These are phyloP conservation scores for Penicillium sp. DNA, from an alignment of 2,329 filamentous ascomycete genomes.

Conservation along the genomic window DNA sequence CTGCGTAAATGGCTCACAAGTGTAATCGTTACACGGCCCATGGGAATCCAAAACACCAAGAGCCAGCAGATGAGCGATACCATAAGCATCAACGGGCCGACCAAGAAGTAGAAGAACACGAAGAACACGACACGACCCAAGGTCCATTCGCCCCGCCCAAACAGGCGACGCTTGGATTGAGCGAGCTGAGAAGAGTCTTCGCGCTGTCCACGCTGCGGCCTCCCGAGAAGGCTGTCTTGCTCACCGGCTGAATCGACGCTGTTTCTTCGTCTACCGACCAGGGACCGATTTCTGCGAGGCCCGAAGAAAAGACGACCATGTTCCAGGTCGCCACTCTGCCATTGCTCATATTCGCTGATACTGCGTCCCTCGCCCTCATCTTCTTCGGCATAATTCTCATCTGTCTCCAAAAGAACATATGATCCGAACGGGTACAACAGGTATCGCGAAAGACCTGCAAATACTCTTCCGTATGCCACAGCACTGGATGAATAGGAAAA, in stretches of 20 bases:
- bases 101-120: constrained; percentile 87
- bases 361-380: constrained; percentile 93
- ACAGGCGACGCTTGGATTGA: constrained; percentile 74
- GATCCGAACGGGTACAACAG: constrained; percentile 96
- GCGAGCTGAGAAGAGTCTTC: constrained; percentile 42
- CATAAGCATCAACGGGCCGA: constrained; percentile 79
- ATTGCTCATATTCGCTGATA: constrained; percentile 98
- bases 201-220: constrained; percentile 53
- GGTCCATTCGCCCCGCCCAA: constrained; percentile 95
- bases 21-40: constrained; percentile 91
- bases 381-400: constrained; percentile 91
- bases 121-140: constrained; percentile 94
- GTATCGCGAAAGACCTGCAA: constrained; percentile 81
- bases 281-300: constrained; percentile 69
- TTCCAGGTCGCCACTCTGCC: constrained; percentile 96
- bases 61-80: constrained; percentile 93
- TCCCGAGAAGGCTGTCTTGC: constrained; percentile 82
- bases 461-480: constrained; percentile 77
- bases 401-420: constrained; percentile 87
- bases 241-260: constrained; percentile 88
- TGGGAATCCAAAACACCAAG: constrained; percentile 94
- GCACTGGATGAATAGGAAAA: constrained; percentile 78
- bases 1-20: constrained; percentile 87
- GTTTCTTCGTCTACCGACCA: constrained; percentile 79
- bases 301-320: constrained; percentile 96